phyloP scores from a whole-genome alignment of 1,284 basidiomycete species.

The Cryptococcus jaspeensis region DNA sequence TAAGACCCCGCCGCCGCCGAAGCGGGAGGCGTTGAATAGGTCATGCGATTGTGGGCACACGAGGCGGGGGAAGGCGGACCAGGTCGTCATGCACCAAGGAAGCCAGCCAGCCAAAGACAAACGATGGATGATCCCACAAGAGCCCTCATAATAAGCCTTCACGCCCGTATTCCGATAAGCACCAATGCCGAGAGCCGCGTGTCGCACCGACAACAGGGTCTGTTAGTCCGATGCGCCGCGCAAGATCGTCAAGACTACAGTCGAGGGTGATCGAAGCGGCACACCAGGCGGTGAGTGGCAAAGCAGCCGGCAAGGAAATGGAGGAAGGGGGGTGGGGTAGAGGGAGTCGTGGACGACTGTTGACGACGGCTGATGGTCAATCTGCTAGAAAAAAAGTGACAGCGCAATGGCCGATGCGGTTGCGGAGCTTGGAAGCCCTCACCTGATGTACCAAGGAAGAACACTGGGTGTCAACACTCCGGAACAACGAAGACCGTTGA shows the following conservation, averaged over 20 bases:
- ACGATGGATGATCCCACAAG: no score
- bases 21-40: slow-evolving; percentile 2
- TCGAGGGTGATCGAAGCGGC: no score
- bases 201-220: no score
- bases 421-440: slow-evolving; percentile 9
- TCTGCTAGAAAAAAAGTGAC: background rate
- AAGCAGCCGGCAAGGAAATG: slow-evolving; percentile 6
- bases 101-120: no score
- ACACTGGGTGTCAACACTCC: slow-evolving; percentile 26
- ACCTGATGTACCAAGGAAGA: slow-evolving; percentile 18
- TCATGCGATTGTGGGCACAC: slow-evolving; percentile 13
- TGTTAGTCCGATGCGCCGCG: no score
- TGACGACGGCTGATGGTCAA: no score
- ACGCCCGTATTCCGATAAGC: no score
- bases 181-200: no score
- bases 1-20: slow-evolving; percentile 10
- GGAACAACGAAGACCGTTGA: slow-evolving; percentile 19
- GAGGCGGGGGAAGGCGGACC: slow-evolving; percentile 25
- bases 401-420: background rate
- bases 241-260: no score
- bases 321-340: background rate
- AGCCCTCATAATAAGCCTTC: no score
- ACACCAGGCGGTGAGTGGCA: no score
- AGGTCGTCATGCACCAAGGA: background rate
- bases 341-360: no score